A percentile compares a stretch with the other conserved stretches of the same genome.
phyloP scores from a whole-genome alignment of 2,329 filamentous ascomycete genomes.

The Talaromyces sp. region DNA sequence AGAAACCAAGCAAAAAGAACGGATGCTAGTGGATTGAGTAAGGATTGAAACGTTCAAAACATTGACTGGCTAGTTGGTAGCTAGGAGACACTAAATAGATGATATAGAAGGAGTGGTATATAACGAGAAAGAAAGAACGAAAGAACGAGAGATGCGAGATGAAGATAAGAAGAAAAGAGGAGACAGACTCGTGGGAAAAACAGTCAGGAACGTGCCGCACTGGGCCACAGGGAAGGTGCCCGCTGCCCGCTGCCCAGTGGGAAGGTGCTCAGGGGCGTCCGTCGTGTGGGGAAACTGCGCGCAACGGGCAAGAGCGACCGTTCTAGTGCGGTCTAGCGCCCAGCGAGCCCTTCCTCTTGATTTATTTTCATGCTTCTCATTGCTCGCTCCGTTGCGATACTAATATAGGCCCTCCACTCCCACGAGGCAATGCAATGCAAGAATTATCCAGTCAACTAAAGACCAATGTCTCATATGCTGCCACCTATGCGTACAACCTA shows the following conservation, averaged over 20 bases:
- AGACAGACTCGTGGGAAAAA: not conserved
- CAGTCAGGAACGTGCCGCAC: slow-evolving; percentile 1
- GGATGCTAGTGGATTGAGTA: not conserved
- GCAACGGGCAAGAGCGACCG: not conserved
- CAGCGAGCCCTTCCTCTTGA: not conserved
- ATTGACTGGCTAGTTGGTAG: not conserved
- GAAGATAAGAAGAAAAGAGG: not conserved
- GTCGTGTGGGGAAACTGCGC: not conserved
- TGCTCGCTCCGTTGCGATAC: not conserved
- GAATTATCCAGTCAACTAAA: not conserved
- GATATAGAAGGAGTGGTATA: not conserved
- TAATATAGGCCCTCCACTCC: not conserved
- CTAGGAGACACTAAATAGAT: not conserved
- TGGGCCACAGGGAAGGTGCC: not conserved
- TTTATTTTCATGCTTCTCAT: not conserved
- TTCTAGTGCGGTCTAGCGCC: slow-evolving; percentile 7
- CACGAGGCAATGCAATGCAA: slow-evolving; percentile 2
- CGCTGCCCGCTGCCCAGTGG: not conserved
- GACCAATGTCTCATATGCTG: not conserved
- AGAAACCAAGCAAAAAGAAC: not conserved
- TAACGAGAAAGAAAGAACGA: not conserved
- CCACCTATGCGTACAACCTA: not conserved
- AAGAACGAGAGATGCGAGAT: not conserved
- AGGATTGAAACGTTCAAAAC: not conserved
- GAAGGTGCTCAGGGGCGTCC: slow-evolving; percentile 1